These are phyloP conservation scores for Tetracentron sinense DNA, from an alignment of 164 flowering plant species.

Conservation along the genomic window DNA sequence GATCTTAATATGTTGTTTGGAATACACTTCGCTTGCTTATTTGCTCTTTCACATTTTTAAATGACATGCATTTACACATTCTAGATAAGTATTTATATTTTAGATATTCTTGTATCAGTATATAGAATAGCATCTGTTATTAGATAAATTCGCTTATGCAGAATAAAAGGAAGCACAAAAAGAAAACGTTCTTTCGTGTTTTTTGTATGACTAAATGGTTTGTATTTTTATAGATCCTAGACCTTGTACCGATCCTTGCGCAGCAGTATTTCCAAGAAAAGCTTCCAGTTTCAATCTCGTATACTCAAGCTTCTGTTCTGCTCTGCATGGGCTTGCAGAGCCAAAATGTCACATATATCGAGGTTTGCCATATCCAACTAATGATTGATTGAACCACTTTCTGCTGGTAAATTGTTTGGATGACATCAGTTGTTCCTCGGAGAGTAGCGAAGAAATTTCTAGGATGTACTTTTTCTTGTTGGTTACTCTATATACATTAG, in stretches of 20 bases:
- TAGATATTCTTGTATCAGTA: no score
- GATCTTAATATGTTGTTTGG: no score
- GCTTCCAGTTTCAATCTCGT: conserved; percentile 68
- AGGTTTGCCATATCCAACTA: conserved; percentile 41
- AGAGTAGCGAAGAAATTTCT: not conserved
- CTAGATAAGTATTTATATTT: no score
- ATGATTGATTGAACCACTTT: not conserved
- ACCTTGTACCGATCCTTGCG: conserved; percentile 51
- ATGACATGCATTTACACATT: no score
- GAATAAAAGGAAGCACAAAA: no score
- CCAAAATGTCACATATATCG: conserved; percentile 48
- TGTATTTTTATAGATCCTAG: conserved; percentile 48
- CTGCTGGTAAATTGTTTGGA: not conserved
- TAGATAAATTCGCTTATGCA: no score
- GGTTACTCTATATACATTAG: no score
- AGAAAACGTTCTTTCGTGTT: no score
- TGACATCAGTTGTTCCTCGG: not conserved
- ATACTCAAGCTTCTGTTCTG: conserved; percentile 69
- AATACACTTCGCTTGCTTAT: no score
- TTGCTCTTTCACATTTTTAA: no score
- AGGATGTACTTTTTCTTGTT: no score
- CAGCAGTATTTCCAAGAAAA: conserved; percentile 60
- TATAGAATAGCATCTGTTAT: no score
- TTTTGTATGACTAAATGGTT: not conserved
- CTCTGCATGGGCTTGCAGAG: conserved; percentile 79